A percentile compares a stretch with the other conserved stretches of the same genome.
Evolutionary conservation across 176 grass and related monocot genomes (phyloP).

Genomic region (Phoenix dactylifera): DNA sequence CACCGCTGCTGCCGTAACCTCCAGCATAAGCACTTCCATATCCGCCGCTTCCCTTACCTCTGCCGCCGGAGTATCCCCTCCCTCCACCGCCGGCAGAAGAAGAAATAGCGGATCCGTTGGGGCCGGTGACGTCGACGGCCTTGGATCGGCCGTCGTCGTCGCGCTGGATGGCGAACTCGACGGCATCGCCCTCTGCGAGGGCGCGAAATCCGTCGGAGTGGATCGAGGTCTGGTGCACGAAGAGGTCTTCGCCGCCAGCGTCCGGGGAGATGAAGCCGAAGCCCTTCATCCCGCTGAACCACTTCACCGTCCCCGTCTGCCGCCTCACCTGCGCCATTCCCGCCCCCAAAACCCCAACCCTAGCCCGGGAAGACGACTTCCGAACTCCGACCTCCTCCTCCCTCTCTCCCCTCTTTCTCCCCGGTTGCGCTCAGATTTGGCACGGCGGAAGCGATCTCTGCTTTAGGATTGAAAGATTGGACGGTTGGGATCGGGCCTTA

Average conservation of each 20-base stretch:
- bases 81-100: slow-evolving; percentile 1
- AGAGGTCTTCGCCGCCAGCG: slow-evolving; percentile 16
- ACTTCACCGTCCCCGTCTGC: slow-evolving; percentile 22
- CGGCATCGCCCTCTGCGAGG: slow-evolving; percentile 19
- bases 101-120: slow-evolving; percentile 6
- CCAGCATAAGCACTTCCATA: slow-evolving; percentile 11
- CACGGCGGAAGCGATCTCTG: no score
- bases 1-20: slow-evolving; percentile 3
- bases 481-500: slow-evolving; percentile 10
- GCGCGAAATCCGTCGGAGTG: slow-evolving; percentile 13
- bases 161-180: slow-evolving; percentile 19
- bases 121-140: slow-evolving; percentile 23
- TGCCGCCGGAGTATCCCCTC: background rate
- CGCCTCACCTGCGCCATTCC: slow-evolving; percentile 6
- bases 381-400: no score
- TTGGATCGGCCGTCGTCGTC: slow-evolving; percentile 18
- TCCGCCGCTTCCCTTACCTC: slow-evolving; percentile 7
- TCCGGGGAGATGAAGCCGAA: slow-evolving; percentile 26
- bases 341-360: background rate
- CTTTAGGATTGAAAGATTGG: background rate
- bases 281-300: slow-evolving; percentile 21
- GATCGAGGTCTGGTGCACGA: slow-evolving; percentile 30
- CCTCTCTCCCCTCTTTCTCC: no score
- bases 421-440: no score
- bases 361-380: no score